Conservation (phyloP, 2,329 filamentous ascomycete genomes). For the Alternaria sp. region DNA sequence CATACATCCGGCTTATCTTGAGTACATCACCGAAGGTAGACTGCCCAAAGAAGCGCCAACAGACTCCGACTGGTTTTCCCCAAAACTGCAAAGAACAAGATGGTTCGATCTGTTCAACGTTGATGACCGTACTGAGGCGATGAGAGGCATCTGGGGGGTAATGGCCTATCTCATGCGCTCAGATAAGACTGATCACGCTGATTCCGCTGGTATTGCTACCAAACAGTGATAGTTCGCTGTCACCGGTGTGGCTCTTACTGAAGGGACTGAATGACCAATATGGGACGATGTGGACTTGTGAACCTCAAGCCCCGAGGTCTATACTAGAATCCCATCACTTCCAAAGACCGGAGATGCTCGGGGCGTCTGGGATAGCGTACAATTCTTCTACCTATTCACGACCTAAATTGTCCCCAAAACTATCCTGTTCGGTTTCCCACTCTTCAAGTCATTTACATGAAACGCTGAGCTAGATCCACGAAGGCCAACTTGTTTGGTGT, state of each 20-base stretch:
- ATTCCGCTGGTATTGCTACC: conserved; percentile 6
- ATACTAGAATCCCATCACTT: background rate
- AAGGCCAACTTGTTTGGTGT: background rate
- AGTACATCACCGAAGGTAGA: conserved; percentile 58
- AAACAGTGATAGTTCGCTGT: background rate
- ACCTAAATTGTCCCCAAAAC: background rate
- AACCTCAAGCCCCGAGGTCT: background rate
- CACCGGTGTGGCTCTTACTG: background rate
- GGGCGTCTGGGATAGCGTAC: background rate
- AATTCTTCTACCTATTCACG: conserved; percentile 1
- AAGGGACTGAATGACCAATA: background rate
- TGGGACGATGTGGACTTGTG: background rate
- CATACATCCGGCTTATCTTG: conserved; percentile 63
- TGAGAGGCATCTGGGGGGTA: conserved; percentile 64
- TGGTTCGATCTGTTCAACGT: conserved; percentile 66
- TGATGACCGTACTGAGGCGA: conserved; percentile 61
- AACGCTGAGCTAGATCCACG: background rate
- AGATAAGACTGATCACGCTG: conserved; percentile 7
- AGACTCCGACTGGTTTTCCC: conserved; percentile 55
- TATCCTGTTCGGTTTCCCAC: background rate
- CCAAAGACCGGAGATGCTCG: background rate
- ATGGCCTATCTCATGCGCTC: conserved; percentile 59
- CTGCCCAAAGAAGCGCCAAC: conserved; percentile 29
- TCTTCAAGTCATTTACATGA: conserved; percentile 1
- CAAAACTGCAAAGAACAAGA: conserved; percentile 60